phyloP scores from a whole-genome alignment of 768 basidiomycete genomes.

The Pleurotus citrinopileatus region DNA sequence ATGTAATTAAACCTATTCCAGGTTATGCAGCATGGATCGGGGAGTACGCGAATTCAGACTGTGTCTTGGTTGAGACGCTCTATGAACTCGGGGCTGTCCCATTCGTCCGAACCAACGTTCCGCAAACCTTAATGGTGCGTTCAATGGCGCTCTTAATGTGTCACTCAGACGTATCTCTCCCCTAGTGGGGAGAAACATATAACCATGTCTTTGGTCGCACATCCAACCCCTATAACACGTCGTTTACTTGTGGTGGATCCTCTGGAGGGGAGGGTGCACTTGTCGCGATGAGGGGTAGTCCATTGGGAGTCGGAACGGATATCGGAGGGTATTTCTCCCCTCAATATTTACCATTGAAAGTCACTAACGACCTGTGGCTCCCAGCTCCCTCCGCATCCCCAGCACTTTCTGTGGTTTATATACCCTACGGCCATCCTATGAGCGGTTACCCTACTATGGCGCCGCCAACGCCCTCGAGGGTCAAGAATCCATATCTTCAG shows the following conservation, averaged over 20 bases:
- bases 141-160: neutral
- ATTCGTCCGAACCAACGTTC: slow-evolving; percentile 71
- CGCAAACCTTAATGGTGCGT: slow-evolving; percentile 70
- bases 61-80: slow-evolving; percentile 64
- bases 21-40: slow-evolving; percentile 77
- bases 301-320: slow-evolving; percentile 76
- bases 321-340: slow-evolving; percentile 57
- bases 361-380: neutral
- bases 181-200: slow-evolving; percentile 72
- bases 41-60: slow-evolving; percentile 51
- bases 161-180: neutral
- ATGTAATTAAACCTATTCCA: slow-evolving; percentile 15
- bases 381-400: slow-evolving; percentile 74
- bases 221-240: slow-evolving; percentile 69
- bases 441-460: slow-evolving; percentile 67
- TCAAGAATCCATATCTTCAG: slow-evolving; percentile 67
- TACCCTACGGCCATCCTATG: slow-evolving; percentile 65
- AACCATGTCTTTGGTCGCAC: slow-evolving; percentile 83
- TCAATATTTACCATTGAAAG: neutral
- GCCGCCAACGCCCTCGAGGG: slow-evolving; percentile 65
- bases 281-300: slow-evolving; percentile 29
- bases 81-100: slow-evolving; percentile 65
- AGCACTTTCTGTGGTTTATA: slow-evolving; percentile 67
- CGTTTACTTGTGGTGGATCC: slow-evolving; percentile 74
- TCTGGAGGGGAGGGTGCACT: slow-evolving; percentile 87